Evolutionary conservation across 495 filamentous ascomycete genomes (phyloP).

Genomic region (Platismatia glauca): DNA sequence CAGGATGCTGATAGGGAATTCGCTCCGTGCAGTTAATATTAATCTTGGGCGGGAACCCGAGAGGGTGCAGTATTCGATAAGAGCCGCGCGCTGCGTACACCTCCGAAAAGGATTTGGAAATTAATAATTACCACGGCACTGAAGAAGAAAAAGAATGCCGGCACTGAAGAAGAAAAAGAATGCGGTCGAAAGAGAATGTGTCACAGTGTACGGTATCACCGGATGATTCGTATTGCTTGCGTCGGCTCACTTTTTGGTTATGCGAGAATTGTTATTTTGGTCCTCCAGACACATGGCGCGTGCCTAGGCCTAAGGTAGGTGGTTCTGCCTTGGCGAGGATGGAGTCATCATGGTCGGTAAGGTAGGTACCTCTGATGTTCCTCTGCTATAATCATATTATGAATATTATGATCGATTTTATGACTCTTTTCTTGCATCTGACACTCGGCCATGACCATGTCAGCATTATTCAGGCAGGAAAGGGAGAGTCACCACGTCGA

Average conservation of each 20-base stretch:
- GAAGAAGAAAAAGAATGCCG: not conserved
- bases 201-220: not conserved
- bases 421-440: not conserved
- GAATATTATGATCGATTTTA: no score
- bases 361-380: not conserved
- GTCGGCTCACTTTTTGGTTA: not conserved
- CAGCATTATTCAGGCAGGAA: not conserved
- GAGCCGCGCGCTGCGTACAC: not conserved
- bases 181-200: not conserved
- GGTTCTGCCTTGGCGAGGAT: not conserved
- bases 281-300: not conserved
- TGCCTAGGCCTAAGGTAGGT: not conserved
- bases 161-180: not conserved
- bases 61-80: not conserved
- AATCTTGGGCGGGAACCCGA: not conserved
- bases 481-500: no score
- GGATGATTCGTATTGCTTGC: not conserved
- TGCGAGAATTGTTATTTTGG: constrained; percentile 2
- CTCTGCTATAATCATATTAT: no score
- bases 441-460: not conserved
- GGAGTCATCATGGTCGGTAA: not conserved
- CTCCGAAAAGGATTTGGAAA: not conserved
- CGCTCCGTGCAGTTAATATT: no score
- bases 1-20: not conserved
- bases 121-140: not conserved